A percentile compares a stretch with the other conserved stretches of the same genome.
These are phyloP conservation scores for Tetrahymena thermophila DNA, from an alignment of 73 alveolate genomes.

Conservation along the genomic window DNA sequence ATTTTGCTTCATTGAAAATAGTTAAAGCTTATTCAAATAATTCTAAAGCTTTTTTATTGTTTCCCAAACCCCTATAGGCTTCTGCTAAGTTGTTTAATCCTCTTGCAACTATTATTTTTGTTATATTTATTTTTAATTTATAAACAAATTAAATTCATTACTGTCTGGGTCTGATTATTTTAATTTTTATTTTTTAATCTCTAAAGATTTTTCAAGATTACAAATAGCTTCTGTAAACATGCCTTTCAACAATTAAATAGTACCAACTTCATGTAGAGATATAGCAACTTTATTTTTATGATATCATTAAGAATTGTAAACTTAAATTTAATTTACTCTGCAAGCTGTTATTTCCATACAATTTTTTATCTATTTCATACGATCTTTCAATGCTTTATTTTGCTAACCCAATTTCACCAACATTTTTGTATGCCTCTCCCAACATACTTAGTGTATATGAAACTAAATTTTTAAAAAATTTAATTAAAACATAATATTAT, in stretches of 20 bases:
- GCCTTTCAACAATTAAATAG: background rate
- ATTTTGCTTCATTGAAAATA: background rate
- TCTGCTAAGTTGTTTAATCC: background rate
- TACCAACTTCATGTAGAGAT: background rate
- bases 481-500: background rate
- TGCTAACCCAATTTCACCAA: background rate
- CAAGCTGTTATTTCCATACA: background rate
- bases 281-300: background rate
- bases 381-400: background rate
- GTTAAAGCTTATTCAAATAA: background rate
- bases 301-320: background rate
- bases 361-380: background rate
- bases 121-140: background rate
- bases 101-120: background rate
- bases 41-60: background rate
- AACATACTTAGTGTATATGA: background rate
- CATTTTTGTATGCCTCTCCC: background rate
- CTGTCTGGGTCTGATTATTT: background rate
- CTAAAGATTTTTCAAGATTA: background rate
- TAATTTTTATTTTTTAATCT: background rate
- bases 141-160: background rate
- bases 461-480: background rate
- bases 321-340: background rate
- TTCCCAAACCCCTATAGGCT: background rate
- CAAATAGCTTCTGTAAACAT: background rate